Evolutionary conservation across 2,329 filamentous ascomycete species (phyloP), one percentile per base, ranked within the genome.

Genomic region (Beauveria pseudobassiana): DNA sequence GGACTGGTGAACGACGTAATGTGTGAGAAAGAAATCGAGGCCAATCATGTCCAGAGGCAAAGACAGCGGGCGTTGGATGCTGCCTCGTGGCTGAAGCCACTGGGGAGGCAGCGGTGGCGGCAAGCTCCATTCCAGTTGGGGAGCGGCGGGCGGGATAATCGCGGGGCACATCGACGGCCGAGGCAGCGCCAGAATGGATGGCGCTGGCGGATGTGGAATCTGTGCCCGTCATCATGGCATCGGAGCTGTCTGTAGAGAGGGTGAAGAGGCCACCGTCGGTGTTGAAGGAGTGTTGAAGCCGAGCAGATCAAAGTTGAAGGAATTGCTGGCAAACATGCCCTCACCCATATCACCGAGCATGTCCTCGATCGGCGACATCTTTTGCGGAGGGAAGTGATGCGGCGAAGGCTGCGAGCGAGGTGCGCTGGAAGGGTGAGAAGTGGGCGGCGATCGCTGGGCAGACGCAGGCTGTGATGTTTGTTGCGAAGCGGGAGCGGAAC

Each of bases 231-330:
- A 57, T 58, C 28, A 58, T 62, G 28, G 54, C 48, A 46, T 58
- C 48, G 18, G 61, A 58, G 49, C 48, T 59, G 43, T 63, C 55
- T 5, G 55, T 49, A 5, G 55, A 56, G 3, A 59, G 50, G 56
- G 20, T 40, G 10, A 63, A 63, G 8, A 63, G 40, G n/a, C 56
- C 61, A 7, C 50, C 34, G 5, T 63, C 61, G 8, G 55, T 40
- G 22, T 63, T 63, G 42, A 63, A 59, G 26, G 55, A 45, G 40
- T 63, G 22, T 50, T 57, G 55, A 63, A 63, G 22, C 56, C 61
- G 30, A 63, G 49, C 20, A 59, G 50, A 9, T 59, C 55, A 50
- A 63, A 60, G 28, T 63, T 57, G 50, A 63, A 59, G 0, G 49
- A 28, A 12, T 40, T 55, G 49, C 56, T 59, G 40, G 61, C 34